These are phyloP conservation scores for Dictyostelium capitatum DNA, from an alignment of 78 protist genomes.

Conservation along the genomic window DNA sequence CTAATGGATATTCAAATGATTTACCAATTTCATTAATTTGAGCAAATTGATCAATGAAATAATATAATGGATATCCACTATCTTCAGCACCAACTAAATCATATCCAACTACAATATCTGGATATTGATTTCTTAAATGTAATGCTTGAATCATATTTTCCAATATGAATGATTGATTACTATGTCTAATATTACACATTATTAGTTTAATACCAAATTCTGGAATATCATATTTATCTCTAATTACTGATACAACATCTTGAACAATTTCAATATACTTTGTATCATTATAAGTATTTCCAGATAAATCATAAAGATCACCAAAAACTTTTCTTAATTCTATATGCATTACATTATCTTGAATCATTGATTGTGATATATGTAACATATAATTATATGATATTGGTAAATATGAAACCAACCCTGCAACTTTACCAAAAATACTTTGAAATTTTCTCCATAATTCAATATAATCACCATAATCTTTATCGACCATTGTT, in stretches of 20 bases:
- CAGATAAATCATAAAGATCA: constrained; percentile 32
- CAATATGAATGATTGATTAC: neutral
- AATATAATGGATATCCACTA: constrained; percentile 75
- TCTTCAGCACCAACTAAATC: constrained; percentile 90
- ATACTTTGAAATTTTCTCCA: constrained; percentile 65
- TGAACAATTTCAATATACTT: constrained; percentile 18
- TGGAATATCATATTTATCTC: constrained; percentile 20
- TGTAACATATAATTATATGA: constrained; percentile 25
- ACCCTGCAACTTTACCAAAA: constrained; percentile 25
- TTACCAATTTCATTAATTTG: neutral
- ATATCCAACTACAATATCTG: constrained; percentile 74
- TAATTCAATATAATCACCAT: constrained; percentile 38
- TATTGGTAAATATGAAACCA: constrained; percentile 37
- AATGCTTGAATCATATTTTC: constrained; percentile 26
- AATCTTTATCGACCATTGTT: constrained; percentile 26
- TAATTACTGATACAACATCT: neutral
- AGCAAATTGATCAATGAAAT: constrained; percentile 72
- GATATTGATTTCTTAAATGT: constrained; percentile 43
- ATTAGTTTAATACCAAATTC: constrained; percentile 35
- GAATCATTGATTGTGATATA: constrained; percentile 36
- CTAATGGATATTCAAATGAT: constrained; percentile 35
- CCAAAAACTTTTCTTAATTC: constrained; percentile 58
- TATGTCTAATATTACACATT: constrained; percentile 43
- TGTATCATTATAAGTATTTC: constrained; percentile 28
- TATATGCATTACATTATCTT: constrained; percentile 50